Percentiles rank a stretch among this genome's conserved stretches.
phyloP scores from a whole-genome alignment of 1,284 basidiomycete species.

The Naganishia cerealis region DNA sequence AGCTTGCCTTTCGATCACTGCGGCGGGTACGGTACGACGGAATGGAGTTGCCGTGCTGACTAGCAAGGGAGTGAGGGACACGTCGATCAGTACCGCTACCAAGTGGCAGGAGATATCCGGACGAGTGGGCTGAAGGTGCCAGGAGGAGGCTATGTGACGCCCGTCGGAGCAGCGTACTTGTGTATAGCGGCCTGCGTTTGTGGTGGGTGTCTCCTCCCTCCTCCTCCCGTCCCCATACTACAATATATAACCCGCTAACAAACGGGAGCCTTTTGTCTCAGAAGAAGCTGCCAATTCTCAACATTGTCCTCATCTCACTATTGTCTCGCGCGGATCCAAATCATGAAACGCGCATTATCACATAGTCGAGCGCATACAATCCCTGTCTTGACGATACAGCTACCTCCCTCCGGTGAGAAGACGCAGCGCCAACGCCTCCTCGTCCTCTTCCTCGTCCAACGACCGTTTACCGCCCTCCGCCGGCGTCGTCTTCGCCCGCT shows the following conservation, averaged over 20 bases:
- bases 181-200: too few species aligned
- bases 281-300: neutral
- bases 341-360: neutral
- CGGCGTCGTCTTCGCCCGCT: slow-evolving; percentile 4
- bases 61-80: too few species aligned
- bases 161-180: too few species aligned
- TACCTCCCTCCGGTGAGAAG: slow-evolving; percentile 43
- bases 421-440: slow-evolving; percentile 51
- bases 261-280: too few species aligned
- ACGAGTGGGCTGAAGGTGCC: too few species aligned
- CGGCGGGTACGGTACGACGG: neutral
- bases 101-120: too few species aligned
- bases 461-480: neutral
- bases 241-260: too few species aligned
- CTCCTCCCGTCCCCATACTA: too few species aligned
- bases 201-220: too few species aligned
- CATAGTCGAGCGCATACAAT: neutral
- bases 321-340: slow-evolving; percentile 7
- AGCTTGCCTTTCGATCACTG: slow-evolving; percentile 2
- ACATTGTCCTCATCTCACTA: slow-evolving; percentile 5
- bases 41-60: neutral
- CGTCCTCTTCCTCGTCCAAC: slow-evolving; percentile 46
- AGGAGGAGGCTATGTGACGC: too few species aligned
- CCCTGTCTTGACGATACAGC: neutral
- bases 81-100: too few species aligned